These are phyloP conservation scores for Cyberlindnera saturnus DNA, from an alignment of 805 yeast species.

Conservation along the genomic window DNA sequence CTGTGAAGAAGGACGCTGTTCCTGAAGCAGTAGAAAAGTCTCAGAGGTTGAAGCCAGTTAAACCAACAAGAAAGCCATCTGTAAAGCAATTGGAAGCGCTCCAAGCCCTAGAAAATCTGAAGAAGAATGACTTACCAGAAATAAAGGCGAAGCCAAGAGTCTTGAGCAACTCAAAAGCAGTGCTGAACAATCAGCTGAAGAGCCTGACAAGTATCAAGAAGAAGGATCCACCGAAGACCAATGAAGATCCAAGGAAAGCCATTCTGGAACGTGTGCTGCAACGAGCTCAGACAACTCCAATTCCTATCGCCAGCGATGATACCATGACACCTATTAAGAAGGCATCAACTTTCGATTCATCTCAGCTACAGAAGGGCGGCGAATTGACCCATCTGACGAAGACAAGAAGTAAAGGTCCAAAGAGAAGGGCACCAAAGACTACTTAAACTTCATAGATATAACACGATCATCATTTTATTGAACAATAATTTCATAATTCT, in stretches of 20 bases:
- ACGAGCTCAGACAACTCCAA: slow-evolving; percentile 17
- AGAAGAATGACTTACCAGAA: slow-evolving; percentile 9
- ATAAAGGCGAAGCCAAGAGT: slow-evolving; percentile 17
- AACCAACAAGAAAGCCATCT: slow-evolving; percentile 13
- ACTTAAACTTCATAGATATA: neutral
- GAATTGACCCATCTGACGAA: slow-evolving; percentile 26
- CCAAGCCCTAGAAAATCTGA: slow-evolving; percentile 8
- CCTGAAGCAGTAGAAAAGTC: slow-evolving; percentile 13
- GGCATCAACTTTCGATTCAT: slow-evolving; percentile 20
- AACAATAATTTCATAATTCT: no score
- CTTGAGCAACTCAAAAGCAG: slow-evolving; percentile 17
- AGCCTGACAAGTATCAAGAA: slow-evolving; percentile 9
- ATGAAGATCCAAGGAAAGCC: slow-evolving; percentile 3
- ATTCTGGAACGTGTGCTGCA: slow-evolving; percentile 13
- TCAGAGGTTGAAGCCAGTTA: slow-evolving; percentile 11
- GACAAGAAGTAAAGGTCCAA: slow-evolving; percentile 30
- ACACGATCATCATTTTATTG: neutral
- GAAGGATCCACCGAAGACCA: neutral
- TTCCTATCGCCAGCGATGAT: slow-evolving; percentile 1
- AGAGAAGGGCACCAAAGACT: slow-evolving; percentile 28
- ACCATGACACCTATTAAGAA: slow-evolving; percentile 6
- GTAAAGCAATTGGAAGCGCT: slow-evolving; percentile 17
- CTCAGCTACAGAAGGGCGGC: slow-evolving; percentile 1
- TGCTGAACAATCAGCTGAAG: slow-evolving; percentile 10
- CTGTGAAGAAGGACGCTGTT: slow-evolving; percentile 4